A percentile compares a stretch with the other conserved stretches of the same genome.
phyloP scores from a whole-genome alignment of 2,329 filamentous ascomycete genomes.

The Mycosphaerella arachidis region DNA sequence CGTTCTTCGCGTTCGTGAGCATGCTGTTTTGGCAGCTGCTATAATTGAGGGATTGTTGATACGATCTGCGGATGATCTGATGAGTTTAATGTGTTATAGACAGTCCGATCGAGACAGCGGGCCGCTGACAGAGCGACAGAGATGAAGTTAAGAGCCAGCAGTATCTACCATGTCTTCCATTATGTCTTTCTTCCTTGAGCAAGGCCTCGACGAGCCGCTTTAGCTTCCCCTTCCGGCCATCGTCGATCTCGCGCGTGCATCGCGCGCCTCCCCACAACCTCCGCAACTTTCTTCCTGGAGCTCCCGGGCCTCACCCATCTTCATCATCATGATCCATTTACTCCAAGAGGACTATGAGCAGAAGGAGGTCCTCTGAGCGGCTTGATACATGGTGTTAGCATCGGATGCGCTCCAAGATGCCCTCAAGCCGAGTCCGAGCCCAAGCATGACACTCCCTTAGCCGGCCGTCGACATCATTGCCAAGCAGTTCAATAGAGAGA shows the following conservation, averaged over 20 bases:
- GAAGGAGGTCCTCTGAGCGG: too few species aligned
- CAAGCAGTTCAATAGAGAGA: not conserved
- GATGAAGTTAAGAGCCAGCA: not conserved
- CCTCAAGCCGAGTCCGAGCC: not conserved
- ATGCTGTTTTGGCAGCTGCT: constrained; percentile 24
- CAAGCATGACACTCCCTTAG: not conserved
- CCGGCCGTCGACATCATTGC: not conserved
- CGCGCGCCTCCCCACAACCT: not conserved
- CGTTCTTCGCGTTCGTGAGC: constrained; percentile 20
- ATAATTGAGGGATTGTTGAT: constrained; percentile 9
- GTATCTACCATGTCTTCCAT: not conserved
- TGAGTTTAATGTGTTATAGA: not conserved
- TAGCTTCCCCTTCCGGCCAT: not conserved
- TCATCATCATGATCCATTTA: not conserved
- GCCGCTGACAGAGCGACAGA: not conserved
- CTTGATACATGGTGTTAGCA: too few species aligned
- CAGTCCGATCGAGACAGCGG: not conserved
- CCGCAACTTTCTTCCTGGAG: not conserved
- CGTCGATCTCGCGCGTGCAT: not conserved
- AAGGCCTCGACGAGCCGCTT: not conserved
- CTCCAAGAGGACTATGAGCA: too few species aligned
- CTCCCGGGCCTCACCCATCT: not conserved
- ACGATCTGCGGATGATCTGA: not conserved
- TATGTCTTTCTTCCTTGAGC: not conserved
- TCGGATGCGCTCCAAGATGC: not conserved